Evolutionary conservation across 179 eudicot species (phyloP).

Genomic region (Corrigiola litoralis): DNA sequence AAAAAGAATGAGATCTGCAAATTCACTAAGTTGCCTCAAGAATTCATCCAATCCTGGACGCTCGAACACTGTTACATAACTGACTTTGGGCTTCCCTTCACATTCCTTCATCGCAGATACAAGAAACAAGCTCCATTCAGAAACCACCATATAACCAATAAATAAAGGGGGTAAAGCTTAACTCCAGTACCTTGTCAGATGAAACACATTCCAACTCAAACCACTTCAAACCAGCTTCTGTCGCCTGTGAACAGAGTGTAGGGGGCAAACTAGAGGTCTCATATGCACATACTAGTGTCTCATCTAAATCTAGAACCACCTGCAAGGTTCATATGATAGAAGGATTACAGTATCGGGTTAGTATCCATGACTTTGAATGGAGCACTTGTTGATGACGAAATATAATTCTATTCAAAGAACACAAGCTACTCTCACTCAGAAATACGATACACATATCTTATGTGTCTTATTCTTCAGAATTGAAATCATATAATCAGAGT

Average conservation of each 20-base stretch:
- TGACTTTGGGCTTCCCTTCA: conserved; percentile 88
- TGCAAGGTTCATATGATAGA: conserved; percentile 24
- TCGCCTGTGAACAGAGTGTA: conserved; percentile 67
- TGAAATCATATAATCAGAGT: too few species aligned
- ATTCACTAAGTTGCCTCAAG: conserved; percentile 71
- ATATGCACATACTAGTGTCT: conserved; percentile 90
- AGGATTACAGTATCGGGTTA: too few species aligned
- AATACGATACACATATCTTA: too few species aligned
- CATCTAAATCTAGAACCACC: conserved; percentile 99
- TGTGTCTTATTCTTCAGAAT: too few species aligned
- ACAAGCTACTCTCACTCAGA: too few species aligned
- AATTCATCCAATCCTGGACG: conserved; percentile 89
- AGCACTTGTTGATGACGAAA: too few species aligned
- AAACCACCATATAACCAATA: not conserved
- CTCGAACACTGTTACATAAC: conserved; percentile 93
- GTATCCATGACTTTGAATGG: too few species aligned
- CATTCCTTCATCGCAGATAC: conserved; percentile 45
- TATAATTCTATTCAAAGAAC: too few species aligned
- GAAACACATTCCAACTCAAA: conserved; percentile 93
- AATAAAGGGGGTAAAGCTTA: conserved; percentile 3
- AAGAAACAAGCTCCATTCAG: conserved; percentile 15
- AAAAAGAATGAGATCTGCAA: conserved; percentile 86
- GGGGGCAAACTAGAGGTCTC: conserved; percentile 88
- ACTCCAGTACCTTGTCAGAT: conserved; percentile 70
- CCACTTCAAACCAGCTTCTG: conserved; percentile 85